Evolutionary conservation across 441 rosid genomes (phyloP).

Genomic region (Kokia cookei): DNA sequence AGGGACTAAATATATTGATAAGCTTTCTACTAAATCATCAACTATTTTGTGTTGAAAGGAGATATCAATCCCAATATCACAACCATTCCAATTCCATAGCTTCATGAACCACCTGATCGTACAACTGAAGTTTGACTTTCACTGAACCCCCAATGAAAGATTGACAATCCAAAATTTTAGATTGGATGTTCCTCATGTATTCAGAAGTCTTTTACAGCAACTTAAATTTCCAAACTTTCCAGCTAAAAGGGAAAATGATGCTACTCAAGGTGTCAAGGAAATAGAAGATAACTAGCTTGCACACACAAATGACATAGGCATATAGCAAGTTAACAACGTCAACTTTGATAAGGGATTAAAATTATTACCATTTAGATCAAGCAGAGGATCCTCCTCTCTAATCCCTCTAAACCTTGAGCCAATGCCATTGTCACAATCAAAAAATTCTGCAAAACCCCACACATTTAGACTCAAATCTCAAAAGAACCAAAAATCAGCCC

Average conservation of each 20-base stretch:
- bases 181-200: neutral
- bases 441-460: constrained; percentile 15
- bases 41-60: neutral
- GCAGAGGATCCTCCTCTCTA: constrained; percentile 24
- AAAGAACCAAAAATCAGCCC: neutral
- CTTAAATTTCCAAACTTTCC: neutral
- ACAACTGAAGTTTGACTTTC: neutral
- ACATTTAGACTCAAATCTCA: constrained; percentile 1
- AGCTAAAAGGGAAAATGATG: neutral
- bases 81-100: neutral
- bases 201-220: neutral
- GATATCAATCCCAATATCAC: neutral
- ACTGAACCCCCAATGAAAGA: neutral
- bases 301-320: neutral
- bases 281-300: neutral
- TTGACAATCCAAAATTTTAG: neutral
- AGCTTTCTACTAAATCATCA: neutral
- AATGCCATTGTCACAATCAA: neutral
- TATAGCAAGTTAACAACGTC: neutral
- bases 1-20: neutral
- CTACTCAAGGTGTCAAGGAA: neutral
- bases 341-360: neutral
- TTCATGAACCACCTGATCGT: neutral
- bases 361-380: constrained; percentile 29
- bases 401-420: constrained; percentile 14